These are phyloP conservation scores for Wallacemonas collosoma DNA, from an alignment of 208 protist species.

Conservation along the genomic window DNA sequence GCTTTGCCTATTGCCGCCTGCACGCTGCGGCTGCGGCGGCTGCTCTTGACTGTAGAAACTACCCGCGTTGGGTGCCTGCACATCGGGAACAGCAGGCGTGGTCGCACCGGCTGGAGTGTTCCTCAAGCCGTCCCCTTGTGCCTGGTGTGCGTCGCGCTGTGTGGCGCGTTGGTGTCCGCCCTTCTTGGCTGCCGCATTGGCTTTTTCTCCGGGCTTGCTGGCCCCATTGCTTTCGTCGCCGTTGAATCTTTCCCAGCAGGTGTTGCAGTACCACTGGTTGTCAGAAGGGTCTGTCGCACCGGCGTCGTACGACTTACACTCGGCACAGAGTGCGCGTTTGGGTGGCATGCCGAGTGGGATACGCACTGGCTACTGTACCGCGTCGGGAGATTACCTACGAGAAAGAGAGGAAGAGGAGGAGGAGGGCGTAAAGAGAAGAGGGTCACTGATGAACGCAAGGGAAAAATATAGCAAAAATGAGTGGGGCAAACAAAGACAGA, in stretches of 20 bases:
- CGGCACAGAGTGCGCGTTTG: constrained; percentile 39
- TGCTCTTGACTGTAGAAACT: constrained; percentile 30
- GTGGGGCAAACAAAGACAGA: neutral
- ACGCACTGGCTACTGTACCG: neutral
- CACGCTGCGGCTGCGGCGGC: neutral
- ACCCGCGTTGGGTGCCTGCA: constrained; percentile 28
- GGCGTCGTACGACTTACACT: constrained; percentile 66
- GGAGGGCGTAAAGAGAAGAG: neutral
- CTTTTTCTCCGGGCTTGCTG: constrained; percentile 9
- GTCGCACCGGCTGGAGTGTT: constrained; percentile 8
- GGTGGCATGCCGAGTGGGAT: constrained; percentile 22
- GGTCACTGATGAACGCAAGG: neutral
- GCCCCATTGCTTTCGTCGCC: neutral
- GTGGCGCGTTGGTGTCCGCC: neutral
- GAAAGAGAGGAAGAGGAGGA: constrained; percentile 13
- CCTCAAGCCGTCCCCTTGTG: neutral
- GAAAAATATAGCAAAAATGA: constrained; percentile 16
- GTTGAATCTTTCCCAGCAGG: constrained; percentile 56
- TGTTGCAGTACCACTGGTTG: constrained; percentile 61
- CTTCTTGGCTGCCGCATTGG: constrained; percentile 11
- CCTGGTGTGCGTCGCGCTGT: neutral
- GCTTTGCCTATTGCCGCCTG: neutral
- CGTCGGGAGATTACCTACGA: constrained; percentile 17
- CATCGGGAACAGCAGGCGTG: constrained; percentile 24
- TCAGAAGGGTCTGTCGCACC: constrained; percentile 43